Conservation (phyloP, 345 rosid species). For the Trapa bicornis region DNA sequence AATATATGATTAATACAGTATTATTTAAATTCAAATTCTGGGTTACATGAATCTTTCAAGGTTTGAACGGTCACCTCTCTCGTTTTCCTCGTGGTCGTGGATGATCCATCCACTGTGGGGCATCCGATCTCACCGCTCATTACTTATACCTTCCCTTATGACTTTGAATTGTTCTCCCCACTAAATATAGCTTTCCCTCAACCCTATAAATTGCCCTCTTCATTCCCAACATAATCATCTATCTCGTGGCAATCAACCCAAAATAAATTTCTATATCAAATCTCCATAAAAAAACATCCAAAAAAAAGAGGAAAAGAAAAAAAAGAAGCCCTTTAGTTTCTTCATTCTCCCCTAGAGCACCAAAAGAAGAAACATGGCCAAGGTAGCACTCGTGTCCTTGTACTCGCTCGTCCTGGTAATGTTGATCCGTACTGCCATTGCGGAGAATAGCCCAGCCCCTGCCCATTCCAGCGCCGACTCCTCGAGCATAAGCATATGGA, state of each 20-base stretch:
- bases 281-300: neutral
- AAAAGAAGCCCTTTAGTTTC: neutral
- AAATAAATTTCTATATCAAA: neutral
- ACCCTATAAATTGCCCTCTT: neutral
- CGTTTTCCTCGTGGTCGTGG: no score
- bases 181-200: neutral
- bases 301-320: neutral
- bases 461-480: neutral
- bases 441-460: neutral
- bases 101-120: no score
- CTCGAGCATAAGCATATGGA: neutral
- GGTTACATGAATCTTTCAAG: no score
- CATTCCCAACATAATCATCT: neutral
- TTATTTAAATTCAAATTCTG: no score
- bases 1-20: no score
- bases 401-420: constrained; percentile 2
- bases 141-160: neutral
- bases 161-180: neutral
- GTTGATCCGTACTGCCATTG: neutral
- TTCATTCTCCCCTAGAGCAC: neutral
- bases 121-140: neutral
- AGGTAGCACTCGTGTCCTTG: neutral
- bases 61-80: no score
- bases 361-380: constrained; percentile 1
- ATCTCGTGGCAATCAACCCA: neutral